Percentiles rank a stretch among this genome's conserved stretches.
phyloP scores from a whole-genome alignment of 371 early-diverging fungal species.

The Apophysomyces trapeziformis region DNA sequence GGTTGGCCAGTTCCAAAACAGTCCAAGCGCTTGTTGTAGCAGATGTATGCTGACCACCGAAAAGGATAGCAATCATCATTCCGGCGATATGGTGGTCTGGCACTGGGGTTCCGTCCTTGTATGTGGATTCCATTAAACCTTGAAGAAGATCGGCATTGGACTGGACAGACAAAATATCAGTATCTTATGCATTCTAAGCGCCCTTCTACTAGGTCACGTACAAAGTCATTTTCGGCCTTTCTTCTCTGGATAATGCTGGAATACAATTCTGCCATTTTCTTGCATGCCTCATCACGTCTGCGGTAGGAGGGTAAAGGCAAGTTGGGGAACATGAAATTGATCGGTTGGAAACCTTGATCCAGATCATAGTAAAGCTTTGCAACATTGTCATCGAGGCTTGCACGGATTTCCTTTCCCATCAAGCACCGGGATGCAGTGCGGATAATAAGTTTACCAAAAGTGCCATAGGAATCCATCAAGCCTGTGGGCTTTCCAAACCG shows the following conservation, averaged over 20 bases:
- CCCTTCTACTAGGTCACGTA: conserved; percentile 17
- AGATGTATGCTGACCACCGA: conserved; percentile 97
- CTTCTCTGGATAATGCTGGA: conserved; percentile 82
- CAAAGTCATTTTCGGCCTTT: conserved; percentile 52
- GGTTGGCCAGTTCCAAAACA: conserved; percentile 82
- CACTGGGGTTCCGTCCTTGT: conserved; percentile 84
- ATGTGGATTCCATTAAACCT: conserved; percentile 81
- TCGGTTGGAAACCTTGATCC: conserved; percentile 93
- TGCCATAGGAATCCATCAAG: conserved; percentile 66
- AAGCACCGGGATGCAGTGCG: conserved; percentile 94
- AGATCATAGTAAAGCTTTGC: conserved; percentile 94
- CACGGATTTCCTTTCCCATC: conserved; percentile 93
- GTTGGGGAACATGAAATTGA: conserved; percentile 82
- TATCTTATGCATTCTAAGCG: background rate
- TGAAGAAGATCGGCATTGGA: conserved; percentile 77
- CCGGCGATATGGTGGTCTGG: conserved; percentile 87
- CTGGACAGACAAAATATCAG: conserved; percentile 12
- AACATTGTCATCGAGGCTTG: conserved; percentile 71
- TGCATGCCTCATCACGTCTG: conserved; percentile 86
- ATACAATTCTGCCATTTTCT: conserved; percentile 83
- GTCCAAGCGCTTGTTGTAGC: conserved; percentile 95
- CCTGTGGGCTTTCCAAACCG: conserved; percentile 36
- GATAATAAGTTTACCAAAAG: conserved; percentile 91
- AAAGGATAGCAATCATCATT: conserved; percentile 94
- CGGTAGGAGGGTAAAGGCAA: conserved; percentile 58